phyloP scores from a whole-genome alignment of 2,329 filamentous ascomycete genomes.

The Fusarium haematococcum region DNA sequence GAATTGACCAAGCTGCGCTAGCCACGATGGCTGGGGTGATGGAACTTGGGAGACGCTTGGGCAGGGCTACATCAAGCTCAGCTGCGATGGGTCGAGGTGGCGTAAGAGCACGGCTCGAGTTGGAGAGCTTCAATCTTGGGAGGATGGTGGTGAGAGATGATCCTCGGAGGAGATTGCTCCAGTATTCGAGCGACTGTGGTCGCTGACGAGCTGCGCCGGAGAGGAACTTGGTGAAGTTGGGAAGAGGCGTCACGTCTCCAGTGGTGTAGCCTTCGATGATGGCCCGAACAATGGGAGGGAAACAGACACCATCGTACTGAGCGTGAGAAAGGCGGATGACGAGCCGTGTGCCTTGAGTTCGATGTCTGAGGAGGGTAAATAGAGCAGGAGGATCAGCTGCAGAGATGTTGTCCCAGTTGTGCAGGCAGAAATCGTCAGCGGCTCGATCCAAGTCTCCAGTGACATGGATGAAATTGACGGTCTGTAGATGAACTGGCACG shows the following conservation, averaged over 20 bases:
- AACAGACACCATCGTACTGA: slow-evolving; percentile 60
- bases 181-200: slow-evolving; percentile 50
- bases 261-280: slow-evolving; percentile 52
- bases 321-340: slow-evolving; percentile 57
- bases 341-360: slow-evolving; percentile 28
- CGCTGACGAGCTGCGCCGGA: neutral
- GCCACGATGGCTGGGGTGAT: slow-evolving; percentile 49
- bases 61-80: neutral
- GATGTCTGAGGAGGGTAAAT: slow-evolving; percentile 31
- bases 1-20: slow-evolving; percentile 56
- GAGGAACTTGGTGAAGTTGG: slow-evolving; percentile 41
- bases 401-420: neutral
- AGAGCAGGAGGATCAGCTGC: slow-evolving; percentile 18
- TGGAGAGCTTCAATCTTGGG: slow-evolving; percentile 25
- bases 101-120: neutral
- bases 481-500: slow-evolving; percentile 12
- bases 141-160: slow-evolving; percentile 47
- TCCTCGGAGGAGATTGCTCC: slow-evolving; percentile 55
- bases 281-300: slow-evolving; percentile 54
- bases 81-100: neutral
- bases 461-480: neutral
- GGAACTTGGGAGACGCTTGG: neutral
- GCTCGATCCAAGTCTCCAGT: slow-evolving; percentile 23
- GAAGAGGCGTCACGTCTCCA: slow-evolving; percentile 13
- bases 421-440: slow-evolving; percentile 15